Evolutionary conservation across 768 basidiomycete genomes (phyloP).

Genomic region (Suillus subalutaceus): DNA sequence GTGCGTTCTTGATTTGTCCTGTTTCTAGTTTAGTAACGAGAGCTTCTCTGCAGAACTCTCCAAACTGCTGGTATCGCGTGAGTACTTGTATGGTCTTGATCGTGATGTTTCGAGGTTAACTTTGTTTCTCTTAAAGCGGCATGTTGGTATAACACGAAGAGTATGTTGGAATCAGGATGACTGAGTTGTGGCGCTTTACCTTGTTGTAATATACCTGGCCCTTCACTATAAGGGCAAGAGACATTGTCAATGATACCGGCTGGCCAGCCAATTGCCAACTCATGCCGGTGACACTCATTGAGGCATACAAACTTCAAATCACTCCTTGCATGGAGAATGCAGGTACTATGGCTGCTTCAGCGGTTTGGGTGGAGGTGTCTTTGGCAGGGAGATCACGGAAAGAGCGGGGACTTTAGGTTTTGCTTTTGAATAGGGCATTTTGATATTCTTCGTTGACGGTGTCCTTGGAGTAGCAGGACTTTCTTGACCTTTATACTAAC

Average conservation of each 20-base stretch:
- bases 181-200: not conserved
- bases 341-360: not conserved
- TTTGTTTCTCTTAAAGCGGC: slow-evolving; percentile 39
- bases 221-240: not conserved
- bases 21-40: not conserved
- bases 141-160: slow-evolving; percentile 46
- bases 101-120: slow-evolving; percentile 11
- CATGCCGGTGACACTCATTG: not conserved
- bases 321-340: not conserved
- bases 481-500: too few species aligned
- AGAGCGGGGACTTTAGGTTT: too few species aligned
- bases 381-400: too few species aligned
- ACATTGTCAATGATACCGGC: not conserved
- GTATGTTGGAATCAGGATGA: slow-evolving; percentile 1
- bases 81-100: slow-evolving; percentile 25
- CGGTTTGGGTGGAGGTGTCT: too few species aligned
- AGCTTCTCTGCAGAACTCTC: slow-evolving; percentile 39
- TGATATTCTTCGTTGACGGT: too few species aligned
- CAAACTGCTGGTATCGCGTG: slow-evolving; percentile 64
- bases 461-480: too few species aligned
- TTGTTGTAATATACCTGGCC: not conserved
- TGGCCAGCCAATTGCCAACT: not conserved
- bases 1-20: slow-evolving; percentile 20
- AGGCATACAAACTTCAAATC: not conserved
- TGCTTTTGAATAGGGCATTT: too few species aligned